Base-by-base conservation (phyloP, 192 early-diverging fungal species). In the Coemansia sp. region DNA sequence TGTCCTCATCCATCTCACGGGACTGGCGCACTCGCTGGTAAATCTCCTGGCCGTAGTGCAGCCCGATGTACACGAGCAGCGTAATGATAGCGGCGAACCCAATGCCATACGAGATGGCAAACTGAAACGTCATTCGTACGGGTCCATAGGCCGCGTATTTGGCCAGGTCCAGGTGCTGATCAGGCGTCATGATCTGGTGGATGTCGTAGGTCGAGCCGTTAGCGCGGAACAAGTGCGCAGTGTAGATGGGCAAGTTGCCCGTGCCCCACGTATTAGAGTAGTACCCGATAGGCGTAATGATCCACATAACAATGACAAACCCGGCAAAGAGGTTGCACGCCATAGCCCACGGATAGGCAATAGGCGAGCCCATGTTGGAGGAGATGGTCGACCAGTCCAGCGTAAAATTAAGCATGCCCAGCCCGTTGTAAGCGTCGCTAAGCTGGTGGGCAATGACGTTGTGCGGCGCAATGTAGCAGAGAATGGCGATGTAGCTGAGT, bases 351-450 rank as follows among this genome's bases (percentile, higher is more conserved):
- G 92, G 92, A 31, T 89, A 88, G 28, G 87, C 86, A 7, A 93
- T 73, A 21, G 91, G 88, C 69, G 86, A 88, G 33, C 69, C 67
- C 71, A 83, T 73, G 70, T 81, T 77, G 13, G 83, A 68, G 13
- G 82, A 82, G 24, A 91, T 82, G 6, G 84, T 77, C 58, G 79
- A 87, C 91, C 91, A 94, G 79, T 94, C 92, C 20, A 93, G 68
- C 9, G 88, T 85, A 50, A 93, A 87, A 55, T 84, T 86, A 24
- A 87, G 63, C 38, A 91, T 83, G 11, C 91, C 91, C 59, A 91
- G 71, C 9, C 91, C 91, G 33, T 84, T 85, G 10, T 78, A 81
- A 60, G 69, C 82, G 50, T 80, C 74, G 37, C 79, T 66, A 23
- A 81, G 69, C 60, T 79, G 83, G 35, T 75, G 64, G 20, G 72